Percentiles rank a stretch among this genome's conserved stretches.
Conservation (phyloP, 345 rosid species). For the Adansonia digitata region DNA sequence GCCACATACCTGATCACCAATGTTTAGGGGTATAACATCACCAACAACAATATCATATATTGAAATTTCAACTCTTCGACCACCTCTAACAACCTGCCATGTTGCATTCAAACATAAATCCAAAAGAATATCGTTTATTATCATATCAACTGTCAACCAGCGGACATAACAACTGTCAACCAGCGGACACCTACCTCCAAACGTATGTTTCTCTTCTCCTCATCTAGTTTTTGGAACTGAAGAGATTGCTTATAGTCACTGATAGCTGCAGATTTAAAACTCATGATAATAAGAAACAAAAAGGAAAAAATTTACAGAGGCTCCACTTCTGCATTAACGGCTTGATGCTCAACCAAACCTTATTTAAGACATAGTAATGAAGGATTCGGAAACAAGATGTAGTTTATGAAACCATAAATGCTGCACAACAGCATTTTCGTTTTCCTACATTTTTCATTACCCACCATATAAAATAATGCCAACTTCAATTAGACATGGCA, state of each 20-base stretch:
- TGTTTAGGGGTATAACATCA: constrained; percentile 88
- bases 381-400: too few relatives aligned
- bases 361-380: too few relatives aligned
- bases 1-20: constrained; percentile 97
- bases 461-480: background rate
- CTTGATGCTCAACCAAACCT: too few relatives aligned
- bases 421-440: too few relatives aligned
- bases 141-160: too few relatives aligned
- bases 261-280: constrained; percentile 36
- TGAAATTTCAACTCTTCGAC: constrained; percentile 71
- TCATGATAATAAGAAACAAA: too few relatives aligned
- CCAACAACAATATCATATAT: constrained; percentile 96
- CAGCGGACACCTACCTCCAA: constrained; percentile 57
- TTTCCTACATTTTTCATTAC: background rate
- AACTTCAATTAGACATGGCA: background rate
- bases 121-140: too few relatives aligned
- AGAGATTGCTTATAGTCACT: constrained; percentile 99
- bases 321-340: too few relatives aligned
- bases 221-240: constrained; percentile 90
- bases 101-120: too few relatives aligned
- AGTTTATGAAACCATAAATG: too few relatives aligned
- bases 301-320: too few relatives aligned
- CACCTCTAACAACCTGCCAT: constrained; percentile 93
- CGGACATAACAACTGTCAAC: too few relatives aligned
- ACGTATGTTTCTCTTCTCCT: constrained; percentile 91